These are phyloP conservation scores for Penicillium pancosmium DNA, from an alignment of 495 filamentous ascomycete genomes.

Conservation along the genomic window DNA sequence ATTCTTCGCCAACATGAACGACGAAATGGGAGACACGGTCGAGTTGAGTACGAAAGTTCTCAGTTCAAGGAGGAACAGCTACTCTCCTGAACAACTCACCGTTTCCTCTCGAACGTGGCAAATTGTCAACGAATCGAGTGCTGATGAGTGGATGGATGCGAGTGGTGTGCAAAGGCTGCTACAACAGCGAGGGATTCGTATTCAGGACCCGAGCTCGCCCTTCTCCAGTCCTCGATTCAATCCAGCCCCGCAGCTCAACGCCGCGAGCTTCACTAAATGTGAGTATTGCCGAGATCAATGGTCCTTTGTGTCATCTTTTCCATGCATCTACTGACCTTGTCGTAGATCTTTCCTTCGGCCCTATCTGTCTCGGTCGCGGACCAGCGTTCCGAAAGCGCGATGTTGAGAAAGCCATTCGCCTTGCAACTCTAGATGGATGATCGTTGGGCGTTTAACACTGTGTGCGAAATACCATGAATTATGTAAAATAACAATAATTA, in stretches of 20 bases:
- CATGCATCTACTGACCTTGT: constrained; percentile 17
- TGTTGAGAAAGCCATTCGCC: constrained; percentile 31
- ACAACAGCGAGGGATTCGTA: constrained; percentile 21
- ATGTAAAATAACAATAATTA: background rate
- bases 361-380: constrained; percentile 34
- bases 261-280: constrained; percentile 30
- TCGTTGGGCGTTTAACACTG: constrained; percentile 19
- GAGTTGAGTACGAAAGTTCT: constrained; percentile 28
- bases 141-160: constrained; percentile 33
- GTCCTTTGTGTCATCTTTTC: background rate
- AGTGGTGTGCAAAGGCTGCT: constrained; percentile 32
- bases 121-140: constrained; percentile 22
- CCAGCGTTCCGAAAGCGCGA: constrained; percentile 13
- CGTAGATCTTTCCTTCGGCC: constrained; percentile 22
- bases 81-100: constrained; percentile 19
- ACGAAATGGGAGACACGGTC: constrained; percentile 12
- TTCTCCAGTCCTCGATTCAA: constrained; percentile 15
- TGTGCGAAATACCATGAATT: background rate
- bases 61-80: constrained; percentile 17
- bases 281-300: constrained; percentile 13
- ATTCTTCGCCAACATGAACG: constrained; percentile 21
- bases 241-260: constrained; percentile 21
- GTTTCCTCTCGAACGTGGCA: constrained; percentile 27
- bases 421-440: constrained; percentile 25
- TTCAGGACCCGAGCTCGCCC: constrained; percentile 17